Base-by-base conservation (phyloP, 2,329 filamentous ascomycete genomes). In the Capronia americana region DNA sequence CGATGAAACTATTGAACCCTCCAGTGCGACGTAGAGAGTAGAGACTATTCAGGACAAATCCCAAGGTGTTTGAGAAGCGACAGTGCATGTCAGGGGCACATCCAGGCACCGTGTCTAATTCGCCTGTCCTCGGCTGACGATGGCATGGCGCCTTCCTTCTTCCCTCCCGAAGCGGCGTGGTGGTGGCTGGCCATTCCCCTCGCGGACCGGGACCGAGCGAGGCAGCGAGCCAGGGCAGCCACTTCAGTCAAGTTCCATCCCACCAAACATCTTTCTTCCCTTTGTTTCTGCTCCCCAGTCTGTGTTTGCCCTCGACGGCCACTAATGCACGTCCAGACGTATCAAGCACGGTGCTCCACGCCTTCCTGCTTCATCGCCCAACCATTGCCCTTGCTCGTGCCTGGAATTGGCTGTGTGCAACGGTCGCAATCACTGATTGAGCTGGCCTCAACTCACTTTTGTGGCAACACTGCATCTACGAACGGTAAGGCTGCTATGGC, bases 361-460 rank as follows among this genome's bases (percentile, higher is more conserved):
- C 50, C 20, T 41, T 61, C 57, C 24, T 23, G 24, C 24, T 12
- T 17, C 23, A 53, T 53, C 34, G 38, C 20, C 48, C 65, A 64
- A 67, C 61, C 65, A 56, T 11, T 58, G 46, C 26, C 32, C 46
- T 38, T 38, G 58, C 32, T 30, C 55, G 24, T 46, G 53, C 57
- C 41, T 59, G 32, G 61, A 62, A 58, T 59, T 64, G 57, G 61
- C 61, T 67, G 57, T 64, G 61, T 61, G 58, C 57, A 48, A 65
- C 62, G 26, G 61, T 67, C 46, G 55, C 57, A 62, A 59, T 62
- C 65, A 62, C 20, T 54, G 48, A 34, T 26, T 46, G 24, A 30
- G 38, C 38, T n/a, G 38, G 38, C 44, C 55, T 41, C 51, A 65
- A 14, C 57, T 34, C 51, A n/a, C 28, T 41, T 38, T 54, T 32